Evolutionary conservation across 164 flowering plant species (phyloP).

Genomic region (Houttuynia cordata): DNA sequence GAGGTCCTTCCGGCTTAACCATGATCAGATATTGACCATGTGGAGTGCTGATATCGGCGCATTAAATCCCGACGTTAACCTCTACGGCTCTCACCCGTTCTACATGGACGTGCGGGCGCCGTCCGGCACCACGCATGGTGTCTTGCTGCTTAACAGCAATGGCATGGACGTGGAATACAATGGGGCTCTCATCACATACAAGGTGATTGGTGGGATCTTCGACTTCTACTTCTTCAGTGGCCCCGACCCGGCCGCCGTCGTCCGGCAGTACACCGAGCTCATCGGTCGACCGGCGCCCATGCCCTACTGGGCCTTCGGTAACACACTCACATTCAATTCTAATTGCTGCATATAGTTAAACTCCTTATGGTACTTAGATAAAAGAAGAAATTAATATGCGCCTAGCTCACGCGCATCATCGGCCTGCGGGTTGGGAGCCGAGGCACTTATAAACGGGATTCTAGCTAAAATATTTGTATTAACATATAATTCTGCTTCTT

Average conservation of each 20-base stretch:
- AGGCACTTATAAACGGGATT: too few species aligned
- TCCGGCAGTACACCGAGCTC: slow-evolving; percentile 26
- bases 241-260: slow-evolving; percentile 18
- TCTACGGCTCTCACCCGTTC: slow-evolving; percentile 83
- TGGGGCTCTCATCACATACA: slow-evolving; percentile 20
- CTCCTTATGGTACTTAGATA: too few species aligned
- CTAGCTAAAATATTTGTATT: too few species aligned
- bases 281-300: slow-evolving; percentile 29
- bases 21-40: slow-evolving; percentile 38
- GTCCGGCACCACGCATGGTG: slow-evolving; percentile 41
- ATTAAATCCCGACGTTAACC: slow-evolving; percentile 30
- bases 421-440: too few species aligned
- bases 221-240: slow-evolving; percentile 32
- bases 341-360: too few species aligned
- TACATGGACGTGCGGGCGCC: slow-evolving; percentile 48
- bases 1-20: slow-evolving; percentile 36
- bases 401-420: too few species aligned
- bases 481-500: too few species aligned
- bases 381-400: too few species aligned
- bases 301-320: slow-evolving; percentile 40
- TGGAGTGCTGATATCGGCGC: slow-evolving; percentile 60
- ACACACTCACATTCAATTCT: too few species aligned
- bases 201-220: slow-evolving; percentile 26
- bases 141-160: slow-evolving; percentile 30
- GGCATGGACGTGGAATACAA: slow-evolving; percentile 26